phyloP scores from a whole-genome alignment of 352 stramenopile genomes.

The Pythium scleroteichum region DNA sequence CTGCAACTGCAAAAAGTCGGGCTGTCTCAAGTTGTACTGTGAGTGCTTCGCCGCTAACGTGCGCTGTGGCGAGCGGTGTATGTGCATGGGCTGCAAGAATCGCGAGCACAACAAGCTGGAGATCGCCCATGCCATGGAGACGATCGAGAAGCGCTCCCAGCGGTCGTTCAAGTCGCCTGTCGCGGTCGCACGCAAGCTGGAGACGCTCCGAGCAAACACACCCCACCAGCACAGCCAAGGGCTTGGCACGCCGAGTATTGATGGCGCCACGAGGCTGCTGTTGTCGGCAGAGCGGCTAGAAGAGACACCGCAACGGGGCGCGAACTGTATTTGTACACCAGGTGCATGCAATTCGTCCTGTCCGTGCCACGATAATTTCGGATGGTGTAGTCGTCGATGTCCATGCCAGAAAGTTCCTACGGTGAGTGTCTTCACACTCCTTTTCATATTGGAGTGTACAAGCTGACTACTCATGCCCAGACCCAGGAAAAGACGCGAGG shows the following conservation, averaged over 20 bases:
- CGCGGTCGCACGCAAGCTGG: slow-evolving; percentile 25
- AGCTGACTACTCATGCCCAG: too few species aligned
- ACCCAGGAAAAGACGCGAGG: slow-evolving; percentile 50
- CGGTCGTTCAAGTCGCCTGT: slow-evolving; percentile 45
- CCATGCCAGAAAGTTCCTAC: slow-evolving; percentile 23
- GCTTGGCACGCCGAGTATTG: slow-evolving; percentile 17
- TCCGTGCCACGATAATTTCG: slow-evolving; percentile 44
- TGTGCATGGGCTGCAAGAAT: slow-evolving; percentile 82
- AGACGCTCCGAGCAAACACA: slow-evolving; percentile 25
- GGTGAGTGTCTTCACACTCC: not conserved
- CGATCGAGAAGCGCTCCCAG: slow-evolving; percentile 54
- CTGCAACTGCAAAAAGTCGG: slow-evolving; percentile 97
- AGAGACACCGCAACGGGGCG: slow-evolving; percentile 5
- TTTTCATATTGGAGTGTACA: too few species aligned
- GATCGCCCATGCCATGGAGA: slow-evolving; percentile 54
- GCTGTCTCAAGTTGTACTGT: slow-evolving; percentile 95
- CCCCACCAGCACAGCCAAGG: slow-evolving; percentile 1
- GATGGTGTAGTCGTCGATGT: slow-evolving; percentile 43
- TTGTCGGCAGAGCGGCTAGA: slow-evolving; percentile 25
- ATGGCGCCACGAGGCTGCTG: slow-evolving; percentile 23
- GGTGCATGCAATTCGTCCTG: slow-evolving; percentile 46
- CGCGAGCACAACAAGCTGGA: slow-evolving; percentile 55
- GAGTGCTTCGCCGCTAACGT: slow-evolving; percentile 67
- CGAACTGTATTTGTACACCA: slow-evolving; percentile 36
- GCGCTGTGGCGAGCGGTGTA: slow-evolving; percentile 62